Evolutionary conservation across 805 yeast species (phyloP), one percentile per base, ranked within the genome.

Genomic region (Yarrowia bubula): DNA sequence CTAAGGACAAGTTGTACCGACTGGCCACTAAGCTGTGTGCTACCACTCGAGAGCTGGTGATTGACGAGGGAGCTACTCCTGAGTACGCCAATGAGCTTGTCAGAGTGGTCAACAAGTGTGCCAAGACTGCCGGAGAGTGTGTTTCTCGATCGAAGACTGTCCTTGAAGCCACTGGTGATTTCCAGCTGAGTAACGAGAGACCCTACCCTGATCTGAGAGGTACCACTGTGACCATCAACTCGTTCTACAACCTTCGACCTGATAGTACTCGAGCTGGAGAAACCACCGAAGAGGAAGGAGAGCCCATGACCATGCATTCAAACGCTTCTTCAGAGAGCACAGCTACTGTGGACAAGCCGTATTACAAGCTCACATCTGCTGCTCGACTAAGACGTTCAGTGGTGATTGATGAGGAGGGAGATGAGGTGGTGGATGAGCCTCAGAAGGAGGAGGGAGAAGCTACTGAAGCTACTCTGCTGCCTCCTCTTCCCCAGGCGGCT

Each of bases 41-140:
- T 10, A 71, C 75, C 6, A 78, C 80, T 7, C 71, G 80, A 32
- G 73, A 75, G 11, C 72, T 75, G 6, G 79, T 76, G 14, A 71
- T 74, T 13, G 67, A 61, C 39, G 39, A 47, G 33, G 33, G 66
- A 37, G 48, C 48, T 17, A 32, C 62, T 51, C 37, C 65, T 33
- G 57, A 38, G 35, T 31, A 71, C 13, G 67, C 71, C n/a, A 71
- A 72, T 47, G 67, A 67, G 41, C 68, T 75, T 46, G 68, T 69
- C 11, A 67, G 61, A 8, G 70, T 70, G 11, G 78, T 78, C 7
- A 68, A 71, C 33, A 72, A 71, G 39, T 76, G 79, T 65, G 69
- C 72, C 18, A 68, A 75, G 28, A 66, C 74, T n/a, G 74, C 78
- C 3, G 71, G 73, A 8, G 73, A 72, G 57, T 75, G 77, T 64